Evolutionary conservation across 148 eudicot genomes (phyloP).

Genomic region (Vaccinium corymbosum): DNA sequence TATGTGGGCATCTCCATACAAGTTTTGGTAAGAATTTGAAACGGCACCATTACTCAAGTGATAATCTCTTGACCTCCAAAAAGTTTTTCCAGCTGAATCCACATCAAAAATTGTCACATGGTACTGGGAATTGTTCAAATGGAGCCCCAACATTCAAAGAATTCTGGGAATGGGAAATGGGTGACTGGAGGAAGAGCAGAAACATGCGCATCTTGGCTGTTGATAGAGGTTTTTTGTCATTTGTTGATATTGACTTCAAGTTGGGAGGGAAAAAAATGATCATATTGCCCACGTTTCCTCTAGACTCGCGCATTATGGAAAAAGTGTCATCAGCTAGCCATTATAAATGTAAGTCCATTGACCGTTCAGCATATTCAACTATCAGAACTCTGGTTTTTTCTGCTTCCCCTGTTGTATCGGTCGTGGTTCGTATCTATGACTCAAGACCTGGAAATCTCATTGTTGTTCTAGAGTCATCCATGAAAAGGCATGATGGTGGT

Average conservation of each 20-base stretch:
- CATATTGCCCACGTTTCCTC: conserved; percentile 72
- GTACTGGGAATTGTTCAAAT: conserved; percentile 31
- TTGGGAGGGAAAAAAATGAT: conserved; percentile 48
- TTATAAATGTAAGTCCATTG: conserved; percentile 33
- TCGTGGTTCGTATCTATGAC: conserved; percentile 72
- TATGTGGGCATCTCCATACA: conserved; percentile 89
- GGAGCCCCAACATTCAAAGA: conserved; percentile 32
- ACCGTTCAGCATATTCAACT: conserved; percentile 37
- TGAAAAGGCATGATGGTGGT: conserved; percentile 41
- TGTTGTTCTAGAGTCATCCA: conserved; percentile 54
- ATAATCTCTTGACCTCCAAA: conserved; percentile 19
- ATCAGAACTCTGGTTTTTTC: conserved; percentile 84
- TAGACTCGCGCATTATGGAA: conserved; percentile 68
- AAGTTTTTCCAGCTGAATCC: conserved; percentile 51
- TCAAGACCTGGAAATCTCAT: conserved; percentile 44
- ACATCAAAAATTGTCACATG: conserved; percentile 29
- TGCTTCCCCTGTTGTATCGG: conserved; percentile 56
- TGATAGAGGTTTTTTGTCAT: conserved; percentile 79
- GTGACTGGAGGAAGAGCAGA: conserved; percentile 86
- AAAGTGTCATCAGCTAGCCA: conserved; percentile 36
- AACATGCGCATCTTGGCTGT: conserved; percentile 76
- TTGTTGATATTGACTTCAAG: conserved; percentile 62
- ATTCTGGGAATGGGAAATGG: conserved; percentile 99
- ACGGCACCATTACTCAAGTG: conserved; percentile 53
- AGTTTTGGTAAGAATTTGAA: conserved; percentile 78